Conservation (phyloP, 2,329 filamentous ascomycete genomes). For the Metarhizium sp. region DNA sequence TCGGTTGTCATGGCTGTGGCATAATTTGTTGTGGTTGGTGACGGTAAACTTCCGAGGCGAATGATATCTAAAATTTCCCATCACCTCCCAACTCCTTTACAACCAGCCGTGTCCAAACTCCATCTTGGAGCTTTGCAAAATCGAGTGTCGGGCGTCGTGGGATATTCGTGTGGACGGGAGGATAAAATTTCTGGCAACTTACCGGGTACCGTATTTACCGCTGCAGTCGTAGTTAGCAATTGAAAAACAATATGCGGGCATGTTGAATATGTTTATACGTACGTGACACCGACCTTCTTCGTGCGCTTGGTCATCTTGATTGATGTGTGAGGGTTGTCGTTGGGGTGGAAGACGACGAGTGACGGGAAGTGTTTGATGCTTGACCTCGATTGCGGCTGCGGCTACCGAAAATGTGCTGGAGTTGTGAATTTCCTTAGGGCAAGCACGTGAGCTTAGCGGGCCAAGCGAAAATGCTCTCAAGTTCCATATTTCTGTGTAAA, state of each 20-base stretch:
- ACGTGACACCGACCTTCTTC: conserved; percentile 94
- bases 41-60: not conserved
- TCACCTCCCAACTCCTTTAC: not conserved
- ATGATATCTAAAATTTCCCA: not conserved
- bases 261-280: conserved; percentile 18
- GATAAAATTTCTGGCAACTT: conserved; percentile 29
- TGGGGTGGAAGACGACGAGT: conserved; percentile 22
- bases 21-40: too few relatives aligned
- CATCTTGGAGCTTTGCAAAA: not conserved
- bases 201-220: conserved; percentile 95
- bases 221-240: conserved; percentile 23
- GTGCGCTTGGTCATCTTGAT: conserved; percentile 90
- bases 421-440: conserved; percentile 34
- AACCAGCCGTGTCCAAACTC: not conserved
- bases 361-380: conserved; percentile 22
- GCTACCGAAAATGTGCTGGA: conserved; percentile 24
- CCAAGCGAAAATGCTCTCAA: conserved; percentile 11
- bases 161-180: not conserved
- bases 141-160: conserved; percentile 3
- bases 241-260: conserved; percentile 2
- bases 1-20: not conserved
- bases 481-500: not conserved
- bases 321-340: conserved; percentile 28
- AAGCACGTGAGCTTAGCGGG: conserved; percentile 27
- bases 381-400: conserved; percentile 19